A percentile compares a stretch with the other conserved stretches of the same genome.
Evolutionary conservation across 352 stramenopile species (phyloP).

Genomic region (Phytophthora niederhauseri): DNA sequence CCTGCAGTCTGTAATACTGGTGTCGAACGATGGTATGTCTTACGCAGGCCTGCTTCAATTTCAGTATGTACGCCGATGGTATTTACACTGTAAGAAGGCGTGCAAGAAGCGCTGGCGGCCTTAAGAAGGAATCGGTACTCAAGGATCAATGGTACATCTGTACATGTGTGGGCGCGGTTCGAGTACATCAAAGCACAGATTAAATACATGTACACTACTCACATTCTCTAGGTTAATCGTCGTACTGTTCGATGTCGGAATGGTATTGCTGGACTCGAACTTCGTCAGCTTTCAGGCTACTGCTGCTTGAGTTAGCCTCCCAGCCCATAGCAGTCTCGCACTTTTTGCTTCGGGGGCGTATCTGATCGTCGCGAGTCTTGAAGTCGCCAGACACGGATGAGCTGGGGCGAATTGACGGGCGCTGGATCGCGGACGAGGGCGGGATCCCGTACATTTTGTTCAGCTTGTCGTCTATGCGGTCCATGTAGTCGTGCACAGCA

Average conservation of each 20-base stretch:
- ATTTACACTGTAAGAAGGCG: no score
- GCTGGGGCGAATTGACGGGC: slow-evolving; percentile 1
- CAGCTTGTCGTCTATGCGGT: slow-evolving; percentile 81
- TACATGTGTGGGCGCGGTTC: no score
- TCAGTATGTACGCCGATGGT: no score
- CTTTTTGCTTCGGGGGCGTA: background rate
- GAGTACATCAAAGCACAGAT: no score
- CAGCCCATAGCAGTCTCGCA: slow-evolving; percentile 3
- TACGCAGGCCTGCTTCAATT: no score
- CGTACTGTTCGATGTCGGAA: slow-evolving; percentile 8
- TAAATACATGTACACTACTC: no score
- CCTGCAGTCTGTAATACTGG: no score
- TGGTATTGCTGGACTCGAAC: slow-evolving; percentile 21
- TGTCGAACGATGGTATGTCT: no score
- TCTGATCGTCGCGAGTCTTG: background rate
- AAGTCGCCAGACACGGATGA: background rate
- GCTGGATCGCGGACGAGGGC: slow-evolving; percentile 40
- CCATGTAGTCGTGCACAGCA: slow-evolving; percentile 81
- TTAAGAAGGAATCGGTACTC: no score
- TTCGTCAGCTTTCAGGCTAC: slow-evolving; percentile 23
- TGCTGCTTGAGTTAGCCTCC: background rate
- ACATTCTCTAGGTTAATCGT: slow-evolving; percentile 9
- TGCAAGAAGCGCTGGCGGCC: no score
- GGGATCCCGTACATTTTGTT: slow-evolving; percentile 83
- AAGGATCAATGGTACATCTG: no score